Evolutionary conservation across 140 eudicot species (phyloP).

Genomic region (Bidens hawaiensis): DNA sequence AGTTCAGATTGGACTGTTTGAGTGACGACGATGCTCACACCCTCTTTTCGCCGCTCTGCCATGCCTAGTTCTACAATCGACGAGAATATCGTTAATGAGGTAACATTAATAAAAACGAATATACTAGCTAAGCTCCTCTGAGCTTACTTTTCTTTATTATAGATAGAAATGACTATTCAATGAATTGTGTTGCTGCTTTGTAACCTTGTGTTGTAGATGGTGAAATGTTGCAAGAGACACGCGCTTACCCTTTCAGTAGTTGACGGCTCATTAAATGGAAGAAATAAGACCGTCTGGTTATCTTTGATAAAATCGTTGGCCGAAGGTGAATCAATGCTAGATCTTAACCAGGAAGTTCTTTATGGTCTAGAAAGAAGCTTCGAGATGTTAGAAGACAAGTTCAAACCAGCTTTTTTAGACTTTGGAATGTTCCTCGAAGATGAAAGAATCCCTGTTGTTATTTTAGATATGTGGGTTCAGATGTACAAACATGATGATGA

Average conservation of each 20-base stretch:
- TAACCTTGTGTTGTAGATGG: conserved; percentile 34
- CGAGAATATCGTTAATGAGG: too few relatives aligned
- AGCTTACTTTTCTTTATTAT: background rate
- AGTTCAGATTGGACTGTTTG: too few relatives aligned
- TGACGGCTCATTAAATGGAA: conserved; percentile 39
- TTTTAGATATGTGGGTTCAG: conserved; percentile 56
- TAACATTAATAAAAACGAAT: too few relatives aligned
- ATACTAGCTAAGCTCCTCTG: too few relatives aligned
- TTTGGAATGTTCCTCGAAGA: conserved; percentile 54
- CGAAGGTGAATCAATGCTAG: conserved; percentile 24
- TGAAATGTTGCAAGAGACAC: conserved; percentile 40
- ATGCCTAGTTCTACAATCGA: too few relatives aligned
- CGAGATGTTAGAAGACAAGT: conserved; percentile 26
- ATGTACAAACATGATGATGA: conserved; percentile 38
- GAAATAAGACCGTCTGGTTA: conserved; percentile 27
- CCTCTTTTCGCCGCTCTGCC: too few relatives aligned
- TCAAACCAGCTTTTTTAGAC: conserved; percentile 43
- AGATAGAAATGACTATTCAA: conserved; percentile 7
- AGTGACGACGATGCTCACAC: too few relatives aligned
- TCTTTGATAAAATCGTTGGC: conserved; percentile 19
- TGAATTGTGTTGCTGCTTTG: background rate
- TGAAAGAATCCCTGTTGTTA: conserved; percentile 40
- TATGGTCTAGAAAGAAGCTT: conserved; percentile 36
- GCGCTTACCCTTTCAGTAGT: conserved; percentile 51
- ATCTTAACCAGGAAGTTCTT: conserved; percentile 25